Percentiles rank a stretch among this genome's conserved stretches.
Conservation (phyloP, 768 basidiomycete species). For the Cyclocybe cylindracea region DNA sequence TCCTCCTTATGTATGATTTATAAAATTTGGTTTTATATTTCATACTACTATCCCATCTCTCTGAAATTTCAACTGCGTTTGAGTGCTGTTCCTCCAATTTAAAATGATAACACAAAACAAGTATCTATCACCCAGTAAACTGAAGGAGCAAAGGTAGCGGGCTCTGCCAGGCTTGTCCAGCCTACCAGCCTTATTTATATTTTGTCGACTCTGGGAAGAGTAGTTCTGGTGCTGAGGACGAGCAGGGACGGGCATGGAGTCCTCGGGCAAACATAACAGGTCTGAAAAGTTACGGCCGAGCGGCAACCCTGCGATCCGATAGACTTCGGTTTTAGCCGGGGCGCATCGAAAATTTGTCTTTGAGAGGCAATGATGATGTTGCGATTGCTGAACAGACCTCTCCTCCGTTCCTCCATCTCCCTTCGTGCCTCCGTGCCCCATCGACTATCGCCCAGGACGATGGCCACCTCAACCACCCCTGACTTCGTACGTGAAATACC, state of each 20-base stretch:
- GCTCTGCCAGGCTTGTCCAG: too few relatives aligned
- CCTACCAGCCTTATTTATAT: too few relatives aligned
- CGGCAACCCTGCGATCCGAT: slow-evolving; percentile 9
- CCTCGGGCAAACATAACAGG: neutral
- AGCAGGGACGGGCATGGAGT: neutral
- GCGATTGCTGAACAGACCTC: slow-evolving; percentile 37
- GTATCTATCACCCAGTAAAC: too few relatives aligned
- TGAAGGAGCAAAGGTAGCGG: too few relatives aligned
- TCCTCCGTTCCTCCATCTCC: slow-evolving; percentile 34
- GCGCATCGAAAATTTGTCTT: slow-evolving; percentile 18
- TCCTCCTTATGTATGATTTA: too few relatives aligned
- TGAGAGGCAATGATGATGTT: slow-evolving; percentile 31
- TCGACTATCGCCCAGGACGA: slow-evolving; percentile 42
- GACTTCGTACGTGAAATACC: slow-evolving; percentile 51
- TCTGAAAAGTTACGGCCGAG: neutral
- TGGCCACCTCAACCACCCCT: slow-evolving; percentile 62
- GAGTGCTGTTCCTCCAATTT: too few relatives aligned
- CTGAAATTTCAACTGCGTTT: too few relatives aligned
- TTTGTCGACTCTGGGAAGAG: too few relatives aligned
- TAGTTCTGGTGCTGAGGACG: too few relatives aligned
- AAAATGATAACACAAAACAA: too few relatives aligned
- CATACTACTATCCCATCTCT: too few relatives aligned
- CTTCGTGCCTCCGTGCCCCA: slow-evolving; percentile 18
- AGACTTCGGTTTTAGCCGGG: slow-evolving; percentile 29
- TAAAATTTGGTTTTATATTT: too few relatives aligned